Conservation (phyloP, 2,329 filamentous ascomycete species). For the Penicillium sp. region DNA sequence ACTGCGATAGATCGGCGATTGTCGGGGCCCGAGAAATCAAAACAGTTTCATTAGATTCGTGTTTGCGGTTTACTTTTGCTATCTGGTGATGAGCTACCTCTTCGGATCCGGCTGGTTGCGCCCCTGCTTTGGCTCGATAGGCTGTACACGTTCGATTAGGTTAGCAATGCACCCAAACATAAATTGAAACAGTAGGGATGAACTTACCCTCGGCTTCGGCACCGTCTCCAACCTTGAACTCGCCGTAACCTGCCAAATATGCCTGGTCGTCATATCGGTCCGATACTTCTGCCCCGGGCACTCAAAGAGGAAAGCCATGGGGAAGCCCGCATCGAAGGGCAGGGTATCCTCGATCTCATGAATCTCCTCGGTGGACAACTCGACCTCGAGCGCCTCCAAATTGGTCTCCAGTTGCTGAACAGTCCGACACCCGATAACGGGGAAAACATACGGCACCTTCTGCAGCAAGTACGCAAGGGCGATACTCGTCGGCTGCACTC, state of each 20-base stretch:
- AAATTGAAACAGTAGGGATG: neutral
- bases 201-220: neutral
- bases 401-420: slow-evolving; percentile 72
- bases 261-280: neutral
- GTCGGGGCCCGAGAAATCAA: too few species aligned
- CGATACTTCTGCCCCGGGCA: neutral
- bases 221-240: neutral
- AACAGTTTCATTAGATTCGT: too few species aligned
- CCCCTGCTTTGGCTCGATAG: slow-evolving; percentile 4
- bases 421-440: slow-evolving; percentile 72
- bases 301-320: neutral
- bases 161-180: too few species aligned
- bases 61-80: too few species aligned
- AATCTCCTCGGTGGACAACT: slow-evolving; percentile 65
- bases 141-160: neutral
- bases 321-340: slow-evolving; percentile 5
- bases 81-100: neutral
- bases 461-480: slow-evolving; percentile 76
- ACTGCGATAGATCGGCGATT: too few species aligned
- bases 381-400: slow-evolving; percentile 68
- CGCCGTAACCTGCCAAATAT: slow-evolving; percentile 8
- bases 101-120: slow-evolving; percentile 7
- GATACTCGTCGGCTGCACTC: neutral
- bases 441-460: slow-evolving; percentile 74
- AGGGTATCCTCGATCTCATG: neutral